Percentiles rank a stretch among this genome's conserved stretches.
These are phyloP conservation scores for Casuarina cunninghamiana DNA, from an alignment of 306 rosid genomes.

Conservation along the genomic window DNA sequence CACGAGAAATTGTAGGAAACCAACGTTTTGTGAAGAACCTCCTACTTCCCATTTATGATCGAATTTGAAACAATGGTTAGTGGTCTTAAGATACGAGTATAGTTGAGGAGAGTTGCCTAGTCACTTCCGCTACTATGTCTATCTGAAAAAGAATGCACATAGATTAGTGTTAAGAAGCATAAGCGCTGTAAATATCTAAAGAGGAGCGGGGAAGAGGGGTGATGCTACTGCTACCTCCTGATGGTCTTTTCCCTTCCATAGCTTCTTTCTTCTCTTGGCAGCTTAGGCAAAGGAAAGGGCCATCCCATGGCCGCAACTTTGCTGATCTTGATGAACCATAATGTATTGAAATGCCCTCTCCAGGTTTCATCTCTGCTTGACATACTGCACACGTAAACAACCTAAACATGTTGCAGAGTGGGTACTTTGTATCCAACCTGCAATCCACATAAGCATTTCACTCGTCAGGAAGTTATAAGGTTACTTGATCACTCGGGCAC, in stretches of 20 bases:
- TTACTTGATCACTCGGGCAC: not conserved
- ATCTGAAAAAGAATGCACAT: conserved; percentile 56
- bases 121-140: conserved; percentile 88
- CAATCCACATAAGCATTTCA: conserved; percentile 35
- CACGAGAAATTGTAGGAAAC: conserved; percentile 49
- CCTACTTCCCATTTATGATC: conserved; percentile 44
- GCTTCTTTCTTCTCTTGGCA: conserved; percentile 99
- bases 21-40: conserved; percentile 36
- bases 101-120: conserved; percentile 49
- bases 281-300: conserved; percentile 93
- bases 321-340: conserved; percentile 55
- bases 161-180: conserved; percentile 18
- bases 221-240: conserved; percentile 44
- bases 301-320: conserved; percentile 96
- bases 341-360: conserved; percentile 90
- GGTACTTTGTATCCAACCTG: conserved; percentile 94
- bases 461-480: conserved; percentile 27
- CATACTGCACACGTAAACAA: conserved; percentile 94
- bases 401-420: conserved; percentile 98
- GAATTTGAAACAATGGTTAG: conserved; percentile 41
- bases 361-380: conserved; percentile 89
- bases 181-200: not conserved
- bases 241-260: conserved; percentile 90
- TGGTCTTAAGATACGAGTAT: conserved; percentile 56
- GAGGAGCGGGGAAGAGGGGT: conserved; percentile 14